Evolutionary conservation across 495 filamentous ascomycete species (phyloP).

Genomic region (Penicillium malachiteum): DNA sequence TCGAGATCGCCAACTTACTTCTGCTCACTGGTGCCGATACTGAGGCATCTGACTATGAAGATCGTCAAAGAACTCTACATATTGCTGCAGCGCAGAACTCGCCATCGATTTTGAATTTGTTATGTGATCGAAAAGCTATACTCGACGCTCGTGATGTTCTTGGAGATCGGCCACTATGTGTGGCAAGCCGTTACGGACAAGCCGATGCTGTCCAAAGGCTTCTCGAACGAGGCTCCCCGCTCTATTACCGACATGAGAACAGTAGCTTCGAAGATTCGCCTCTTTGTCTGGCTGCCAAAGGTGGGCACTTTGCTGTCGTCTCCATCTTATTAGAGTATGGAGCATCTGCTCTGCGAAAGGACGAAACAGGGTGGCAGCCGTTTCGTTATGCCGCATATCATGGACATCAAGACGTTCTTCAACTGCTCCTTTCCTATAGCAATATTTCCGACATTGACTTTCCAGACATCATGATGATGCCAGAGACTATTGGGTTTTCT

Average conservation of each 20-base stretch:
- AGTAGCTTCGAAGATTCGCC: constrained; percentile 40
- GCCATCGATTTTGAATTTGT: constrained; percentile 31
- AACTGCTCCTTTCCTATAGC: constrained; percentile 22
- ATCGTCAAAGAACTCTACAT: constrained; percentile 41
- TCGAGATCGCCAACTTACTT: constrained; percentile 38
- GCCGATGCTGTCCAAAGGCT: constrained; percentile 36
- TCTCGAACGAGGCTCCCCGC: constrained; percentile 37
- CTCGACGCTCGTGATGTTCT: constrained; percentile 38
- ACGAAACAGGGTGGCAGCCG: constrained; percentile 42
- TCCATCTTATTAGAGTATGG: constrained; percentile 35
- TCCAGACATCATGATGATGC: constrained; percentile 13
- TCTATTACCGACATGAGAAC: constrained; percentile 26
- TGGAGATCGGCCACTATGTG: constrained; percentile 39
- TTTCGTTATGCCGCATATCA: constrained; percentile 41
- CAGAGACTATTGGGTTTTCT: constrained; percentile 24
- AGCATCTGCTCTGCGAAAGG: constrained; percentile 37
- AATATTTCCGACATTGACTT: constrained; percentile 12
- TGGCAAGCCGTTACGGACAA: constrained; percentile 38
- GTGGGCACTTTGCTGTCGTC: constrained; percentile 38
- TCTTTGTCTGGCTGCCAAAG: constrained; percentile 42
- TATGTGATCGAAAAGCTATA: constrained; percentile 38
- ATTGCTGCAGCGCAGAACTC: constrained; percentile 34
- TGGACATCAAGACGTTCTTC: constrained; percentile 37
- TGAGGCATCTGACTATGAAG: constrained; percentile 32
- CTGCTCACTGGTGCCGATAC: constrained; percentile 40